A percentile compares a stretch with the other conserved stretches of the same genome.
These are phyloP conservation scores for Houttuynia cordata DNA, from an alignment of 164 flowering plant genomes.

Conservation along the genomic window DNA sequence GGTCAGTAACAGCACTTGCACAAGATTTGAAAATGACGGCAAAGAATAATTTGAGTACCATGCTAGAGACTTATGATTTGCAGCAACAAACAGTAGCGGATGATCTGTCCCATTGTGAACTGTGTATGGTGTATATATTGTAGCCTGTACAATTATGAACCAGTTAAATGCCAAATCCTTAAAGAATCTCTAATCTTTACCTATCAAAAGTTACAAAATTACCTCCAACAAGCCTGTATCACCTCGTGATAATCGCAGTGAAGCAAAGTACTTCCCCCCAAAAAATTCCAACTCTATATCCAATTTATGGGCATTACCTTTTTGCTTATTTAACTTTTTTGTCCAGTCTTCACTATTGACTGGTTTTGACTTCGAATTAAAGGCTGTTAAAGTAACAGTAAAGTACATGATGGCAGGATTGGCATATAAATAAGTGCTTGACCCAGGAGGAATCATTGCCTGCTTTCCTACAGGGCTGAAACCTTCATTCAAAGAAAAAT, in stretches of 20 bases:
- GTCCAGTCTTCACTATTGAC: conserved; percentile 73
- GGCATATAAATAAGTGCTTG: conserved; percentile 58
- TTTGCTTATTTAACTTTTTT: conserved; percentile 67
- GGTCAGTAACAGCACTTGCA: conserved; percentile 6
- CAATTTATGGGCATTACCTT: conserved; percentile 30
- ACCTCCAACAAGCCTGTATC: conserved; percentile 79
- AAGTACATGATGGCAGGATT: conserved; percentile 67
- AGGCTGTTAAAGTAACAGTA: conserved; percentile 47
- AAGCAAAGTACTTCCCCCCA: conserved; percentile 66
- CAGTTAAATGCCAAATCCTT: not conserved
- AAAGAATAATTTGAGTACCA: conserved; percentile 30
- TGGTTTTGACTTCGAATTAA: conserved; percentile 55
- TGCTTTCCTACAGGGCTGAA: conserved; percentile 36
- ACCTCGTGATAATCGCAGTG: conserved; percentile 66
- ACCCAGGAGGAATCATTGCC: conserved; percentile 57
- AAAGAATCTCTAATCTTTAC: not conserved
- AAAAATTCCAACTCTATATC: conserved; percentile 75
- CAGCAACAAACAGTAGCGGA: conserved; percentile 33
- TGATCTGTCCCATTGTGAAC: conserved; percentile 60
- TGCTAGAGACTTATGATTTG: conserved; percentile 41
- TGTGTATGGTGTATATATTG: conserved; percentile 53
- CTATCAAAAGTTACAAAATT: not conserved
- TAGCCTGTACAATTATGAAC: conserved; percentile 41
- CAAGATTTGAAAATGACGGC: conserved; percentile 2
- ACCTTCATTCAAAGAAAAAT: conserved; percentile 15